phyloP scores from a whole-genome alignment of 805 yeast species.

The Candida pseudoglaebosa region DNA sequence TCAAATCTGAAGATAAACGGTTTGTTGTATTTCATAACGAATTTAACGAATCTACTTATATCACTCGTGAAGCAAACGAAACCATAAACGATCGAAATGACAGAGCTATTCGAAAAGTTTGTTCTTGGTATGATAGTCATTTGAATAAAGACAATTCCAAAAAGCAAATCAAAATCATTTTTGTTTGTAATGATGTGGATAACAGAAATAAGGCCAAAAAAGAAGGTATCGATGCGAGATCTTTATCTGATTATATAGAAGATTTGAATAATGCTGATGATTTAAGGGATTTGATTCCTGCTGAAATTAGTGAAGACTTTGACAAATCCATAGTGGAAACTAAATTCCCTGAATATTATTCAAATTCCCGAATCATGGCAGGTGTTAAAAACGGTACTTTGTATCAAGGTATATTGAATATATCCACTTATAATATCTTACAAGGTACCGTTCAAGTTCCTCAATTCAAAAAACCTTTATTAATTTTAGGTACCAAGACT shows the following conservation, averaged over 20 bases:
- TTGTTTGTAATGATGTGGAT: conserved; percentile 74
- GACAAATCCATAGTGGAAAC: conserved; percentile 43
- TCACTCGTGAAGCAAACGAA: conserved; percentile 61
- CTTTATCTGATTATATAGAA: conserved; percentile 68
- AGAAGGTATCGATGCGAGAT: conserved; percentile 52
- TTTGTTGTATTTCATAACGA: conserved; percentile 93
- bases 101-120: conserved; percentile 76
- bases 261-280: conserved; percentile 68
- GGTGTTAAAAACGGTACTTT: conserved; percentile 85
- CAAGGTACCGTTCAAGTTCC: conserved; percentile 79
- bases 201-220: conserved; percentile 55
- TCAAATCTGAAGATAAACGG: conserved; percentile 73
- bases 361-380: conserved; percentile 80
- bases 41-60: conserved; percentile 68
- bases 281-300: conserved; percentile 73
- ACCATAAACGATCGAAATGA: conserved; percentile 87
- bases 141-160: conserved; percentile 31
- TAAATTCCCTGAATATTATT: conserved; percentile 71
- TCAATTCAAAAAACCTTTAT: conserved; percentile 74
- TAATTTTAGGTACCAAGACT: conserved; percentile 77
- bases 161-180: conserved; percentile 44
- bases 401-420: conserved; percentile 77
- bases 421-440: conserved; percentile 81
- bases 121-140: conserved; percentile 71
- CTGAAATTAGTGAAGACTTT: conserved; percentile 12